Evolutionary conservation across 2,329 filamentous ascomycete genomes (phyloP), one percentile per base, ranked within the genome.

Genomic region (Hypoxylon sp.): DNA sequence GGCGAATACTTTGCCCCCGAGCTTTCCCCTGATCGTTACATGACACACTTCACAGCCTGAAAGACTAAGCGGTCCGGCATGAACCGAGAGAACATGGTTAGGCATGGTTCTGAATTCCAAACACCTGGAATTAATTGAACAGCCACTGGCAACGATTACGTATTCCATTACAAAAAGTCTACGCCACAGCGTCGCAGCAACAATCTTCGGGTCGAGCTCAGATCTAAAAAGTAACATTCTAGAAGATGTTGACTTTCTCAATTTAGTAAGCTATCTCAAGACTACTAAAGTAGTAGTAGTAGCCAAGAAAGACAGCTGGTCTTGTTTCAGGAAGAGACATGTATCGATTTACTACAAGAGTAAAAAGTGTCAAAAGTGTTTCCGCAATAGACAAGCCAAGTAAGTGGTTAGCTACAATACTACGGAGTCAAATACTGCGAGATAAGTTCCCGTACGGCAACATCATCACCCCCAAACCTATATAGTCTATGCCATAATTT

Each of bases 221-320:
- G 52, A 50, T 59, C 52, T 29, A 26, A 59, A 53, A 46, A 66
- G 62, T 14, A 64, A 33, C 42, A 13, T 69, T 69, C 62, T 66
- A 63, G 62, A 60, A 71, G 62, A 46, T 29, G 29, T 60, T 26
- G 54, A 63, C 50, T 63, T 66, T 57, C 62, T 62, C 63, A 66
- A 59, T 69, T 31, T 8, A 26, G 65, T 11, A 58, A 29, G 14
- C 39, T 46, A 58, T 39, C 26, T 22, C 46, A 19, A 59, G 50
- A 31, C 39, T n/a, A 33, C 37, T 61, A 29, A 17, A 26, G 46
- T 61, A 24, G 51, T 17, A 22, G 46, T 61, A 24, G 51, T 17
- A 22, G 35, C 35, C 19, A 61, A 55, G 35, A 46, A 29, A 19
- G 42, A 39, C 42, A n/a, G 39, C 24, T 44, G 22, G 33, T 14